A percentile compares a stretch with the other conserved stretches of the same genome.
phyloP scores from a whole-genome alignment of 495 filamentous ascomycete genomes.

The Melanomma pulvis-pyrius region DNA sequence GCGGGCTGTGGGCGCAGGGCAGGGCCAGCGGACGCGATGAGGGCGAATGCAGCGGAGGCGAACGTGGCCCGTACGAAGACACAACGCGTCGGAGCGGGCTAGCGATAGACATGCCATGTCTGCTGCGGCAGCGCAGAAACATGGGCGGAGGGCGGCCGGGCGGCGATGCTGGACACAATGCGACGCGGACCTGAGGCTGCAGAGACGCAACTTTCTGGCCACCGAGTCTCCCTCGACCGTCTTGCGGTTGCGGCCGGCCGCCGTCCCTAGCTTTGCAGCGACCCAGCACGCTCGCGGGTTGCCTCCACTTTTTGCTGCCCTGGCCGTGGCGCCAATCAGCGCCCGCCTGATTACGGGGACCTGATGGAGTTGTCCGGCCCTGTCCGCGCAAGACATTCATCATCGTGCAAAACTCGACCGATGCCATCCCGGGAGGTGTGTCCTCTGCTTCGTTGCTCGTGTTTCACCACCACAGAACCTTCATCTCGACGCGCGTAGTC shows the following conservation, averaged over 20 bases:
- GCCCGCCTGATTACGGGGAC: background rate
- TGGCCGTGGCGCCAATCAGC: background rate
- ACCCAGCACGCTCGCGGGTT: background rate
- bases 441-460: too few species aligned
- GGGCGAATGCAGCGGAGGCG: conserved; percentile 17
- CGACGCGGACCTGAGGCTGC: conserved; percentile 16
- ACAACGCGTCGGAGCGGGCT: conserved; percentile 32
- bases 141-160: conserved; percentile 21
- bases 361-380: too few species aligned
- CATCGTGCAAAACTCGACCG: too few species aligned
- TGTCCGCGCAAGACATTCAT: too few species aligned
- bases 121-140: conserved; percentile 27
- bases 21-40: background rate
- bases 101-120: conserved; percentile 30
- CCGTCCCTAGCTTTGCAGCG: conserved; percentile 9
- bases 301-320: background rate
- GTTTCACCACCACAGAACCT: too few species aligned
- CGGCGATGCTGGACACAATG: conserved; percentile 3
- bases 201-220: background rate
- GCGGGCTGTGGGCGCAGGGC: conserved; percentile 9
- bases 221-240: background rate
- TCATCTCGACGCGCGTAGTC: too few species aligned
- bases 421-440: too few species aligned
- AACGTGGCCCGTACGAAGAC: conserved; percentile 34
- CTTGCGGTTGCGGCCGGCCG: conserved; percentile 22